phyloP scores from a whole-genome alignment of 441 rosid genomes.

The Erodium trifolium region DNA sequence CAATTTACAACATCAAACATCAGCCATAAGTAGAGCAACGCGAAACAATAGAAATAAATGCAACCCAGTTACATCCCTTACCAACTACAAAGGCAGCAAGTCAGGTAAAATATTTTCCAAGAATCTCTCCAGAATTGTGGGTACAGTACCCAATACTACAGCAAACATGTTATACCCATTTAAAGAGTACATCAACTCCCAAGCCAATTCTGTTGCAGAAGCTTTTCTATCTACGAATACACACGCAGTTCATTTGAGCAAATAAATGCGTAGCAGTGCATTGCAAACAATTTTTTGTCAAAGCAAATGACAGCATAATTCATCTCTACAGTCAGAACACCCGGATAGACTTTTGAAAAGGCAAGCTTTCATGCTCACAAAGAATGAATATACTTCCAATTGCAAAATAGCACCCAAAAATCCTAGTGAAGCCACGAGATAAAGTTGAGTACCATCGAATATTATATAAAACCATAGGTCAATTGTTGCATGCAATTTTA shows the following conservation, averaged over 20 bases:
- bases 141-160: conserved; percentile 46
- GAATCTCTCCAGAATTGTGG: conserved; percentile 64
- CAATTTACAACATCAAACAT: no score
- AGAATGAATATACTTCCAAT: no score
- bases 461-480: neutral
- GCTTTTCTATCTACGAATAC: conserved; percentile 39
- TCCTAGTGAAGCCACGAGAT: no score
- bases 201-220: conserved; percentile 48
- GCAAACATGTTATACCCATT: conserved; percentile 46
- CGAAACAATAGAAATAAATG: conserved; percentile 22
- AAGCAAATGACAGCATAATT: conserved; percentile 27
- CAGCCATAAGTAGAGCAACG: no score
- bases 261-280: conserved; percentile 15
- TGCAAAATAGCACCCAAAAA: no score
- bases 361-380: conserved; percentile 27
- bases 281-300: conserved; percentile 25
- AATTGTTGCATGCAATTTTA: neutral
- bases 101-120: conserved; percentile 61
- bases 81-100: conserved; percentile 64
- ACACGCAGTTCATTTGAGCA: conserved; percentile 23
- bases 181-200: conserved; percentile 53
- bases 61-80: conserved; percentile 42
- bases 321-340: conserved; percentile 25
- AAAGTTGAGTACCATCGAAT: no score
- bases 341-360: conserved; percentile 29